These are phyloP conservation scores for Mycosphaerella sp. DNA, from an alignment of 2,329 filamentous ascomycete genomes.

Conservation along the genomic window DNA sequence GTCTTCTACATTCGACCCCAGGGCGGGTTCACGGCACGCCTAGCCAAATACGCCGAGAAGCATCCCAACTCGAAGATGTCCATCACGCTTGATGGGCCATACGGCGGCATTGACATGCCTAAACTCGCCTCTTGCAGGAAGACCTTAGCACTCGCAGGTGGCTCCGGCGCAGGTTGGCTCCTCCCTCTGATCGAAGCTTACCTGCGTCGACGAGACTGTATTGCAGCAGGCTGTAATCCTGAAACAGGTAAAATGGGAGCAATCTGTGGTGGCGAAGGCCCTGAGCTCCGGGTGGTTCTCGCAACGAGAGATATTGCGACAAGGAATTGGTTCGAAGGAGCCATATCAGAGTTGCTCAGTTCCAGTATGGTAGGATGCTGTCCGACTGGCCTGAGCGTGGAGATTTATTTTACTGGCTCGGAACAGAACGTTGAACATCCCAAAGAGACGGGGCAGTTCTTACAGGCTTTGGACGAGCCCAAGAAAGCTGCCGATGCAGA, in stretches of 20 bases:
- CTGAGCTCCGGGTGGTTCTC: constrained; percentile 25
- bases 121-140: constrained; percentile 40
- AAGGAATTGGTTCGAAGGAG: constrained; percentile 35
- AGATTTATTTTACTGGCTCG: constrained; percentile 22
- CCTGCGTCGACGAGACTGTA: constrained; percentile 19
- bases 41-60: constrained; percentile 33
- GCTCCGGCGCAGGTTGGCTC: constrained; percentile 51
- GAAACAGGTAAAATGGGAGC: constrained; percentile 7
- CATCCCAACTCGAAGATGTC: constrained; percentile 37
- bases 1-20: constrained; percentile 50
- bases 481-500: constrained; percentile 11
- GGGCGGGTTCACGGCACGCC: constrained; percentile 45
- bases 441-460: constrained; percentile 11
- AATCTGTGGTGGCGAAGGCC: constrained; percentile 8
- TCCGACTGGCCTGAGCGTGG: constrained; percentile 16
- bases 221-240: constrained; percentile 14
- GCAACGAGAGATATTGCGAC: constrained; percentile 36
- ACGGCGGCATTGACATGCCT: constrained; percentile 46
- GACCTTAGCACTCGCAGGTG: constrained; percentile 49
- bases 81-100: constrained; percentile 54
- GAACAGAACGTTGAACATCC: constrained; percentile 2
- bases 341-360: constrained; percentile 24
- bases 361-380: constrained; percentile 13
- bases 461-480: constrained; percentile 14
- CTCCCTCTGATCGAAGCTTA: constrained; percentile 45